These are phyloP conservation scores for Russula lepida DNA, from an alignment of 768 basidiomycete species.

Conservation along the genomic window DNA sequence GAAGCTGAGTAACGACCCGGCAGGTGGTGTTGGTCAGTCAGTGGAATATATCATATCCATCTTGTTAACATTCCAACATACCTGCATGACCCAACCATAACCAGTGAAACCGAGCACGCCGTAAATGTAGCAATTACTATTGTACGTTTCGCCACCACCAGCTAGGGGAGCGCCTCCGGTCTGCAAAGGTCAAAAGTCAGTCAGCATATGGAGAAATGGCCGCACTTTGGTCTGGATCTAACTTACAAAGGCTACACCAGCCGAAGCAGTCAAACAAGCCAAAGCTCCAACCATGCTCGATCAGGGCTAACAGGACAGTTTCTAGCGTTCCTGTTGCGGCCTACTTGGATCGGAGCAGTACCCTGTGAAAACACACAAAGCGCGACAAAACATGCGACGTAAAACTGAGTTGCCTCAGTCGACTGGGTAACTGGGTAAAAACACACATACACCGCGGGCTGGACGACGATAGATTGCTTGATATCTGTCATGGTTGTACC, in stretches of 20 bases:
- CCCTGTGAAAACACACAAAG: not conserved
- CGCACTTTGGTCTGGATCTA: not conserved
- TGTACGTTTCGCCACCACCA: not conserved
- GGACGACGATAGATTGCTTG: not conserved
- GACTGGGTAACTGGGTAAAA: not conserved
- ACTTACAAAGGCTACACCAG: constrained; percentile 25
- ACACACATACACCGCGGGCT: not conserved
- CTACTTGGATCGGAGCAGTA: not conserved
- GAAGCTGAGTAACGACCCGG: not conserved
- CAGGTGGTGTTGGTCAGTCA: not conserved
- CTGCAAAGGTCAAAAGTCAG: constrained; percentile 21
- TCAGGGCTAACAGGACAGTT: constrained; percentile 22
- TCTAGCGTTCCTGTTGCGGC: constrained; percentile 21
- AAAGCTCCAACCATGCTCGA: constrained; percentile 31
- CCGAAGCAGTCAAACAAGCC: constrained; percentile 24
- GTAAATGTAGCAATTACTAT: not conserved
- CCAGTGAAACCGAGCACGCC: not conserved
- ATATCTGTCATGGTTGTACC: not conserved
- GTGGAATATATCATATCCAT: not conserved
- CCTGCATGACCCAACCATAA: not conserved
- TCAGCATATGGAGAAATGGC: not conserved
- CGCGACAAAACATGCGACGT: not conserved
- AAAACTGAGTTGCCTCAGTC: not conserved
- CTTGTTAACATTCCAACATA: not conserved
- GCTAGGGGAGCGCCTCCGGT: constrained; percentile 30